phyloP scores from a whole-genome alignment of 148 eudicot species.

The Camellia sinensis region DNA sequence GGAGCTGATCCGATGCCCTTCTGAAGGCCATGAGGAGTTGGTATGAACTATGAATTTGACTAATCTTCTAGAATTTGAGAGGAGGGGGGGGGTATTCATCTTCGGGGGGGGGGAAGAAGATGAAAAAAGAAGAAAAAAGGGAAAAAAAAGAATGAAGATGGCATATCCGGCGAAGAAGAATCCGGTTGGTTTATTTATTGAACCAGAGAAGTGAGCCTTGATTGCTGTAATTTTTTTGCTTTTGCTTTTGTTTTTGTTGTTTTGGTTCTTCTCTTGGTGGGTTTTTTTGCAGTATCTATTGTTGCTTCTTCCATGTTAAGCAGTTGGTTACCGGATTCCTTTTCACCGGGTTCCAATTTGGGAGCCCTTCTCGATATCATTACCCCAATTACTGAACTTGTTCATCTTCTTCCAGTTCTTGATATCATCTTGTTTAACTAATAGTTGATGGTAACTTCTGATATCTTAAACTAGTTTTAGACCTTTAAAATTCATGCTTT shows the following conservation, averaged over 20 bases:
- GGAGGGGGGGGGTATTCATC: too few relatives aligned
- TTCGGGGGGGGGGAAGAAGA: too few relatives aligned
- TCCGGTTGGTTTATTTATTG: constrained; percentile 40
- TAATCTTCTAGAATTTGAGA: constrained; percentile 10
- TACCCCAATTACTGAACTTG: not conserved
- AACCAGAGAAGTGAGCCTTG: constrained; percentile 12
- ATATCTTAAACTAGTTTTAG: too few relatives aligned
- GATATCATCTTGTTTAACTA: not conserved
- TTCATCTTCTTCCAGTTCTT: not conserved
- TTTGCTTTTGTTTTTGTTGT: constrained; percentile 14
- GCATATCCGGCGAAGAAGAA: constrained; percentile 52
- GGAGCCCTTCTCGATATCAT: constrained; percentile 23
- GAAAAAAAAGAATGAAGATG: not conserved
- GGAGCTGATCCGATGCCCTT: constrained; percentile 81
- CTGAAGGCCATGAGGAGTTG: constrained; percentile 66
- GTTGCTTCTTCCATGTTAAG: constrained; percentile 26
- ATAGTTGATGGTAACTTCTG: not conserved
- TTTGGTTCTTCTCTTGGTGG: constrained; percentile 4
- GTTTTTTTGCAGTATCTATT: constrained; percentile 20
- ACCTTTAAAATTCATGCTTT: not conserved
- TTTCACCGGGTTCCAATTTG: constrained; percentile 52
- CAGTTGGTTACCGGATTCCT: constrained; percentile 52
- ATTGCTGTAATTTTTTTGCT: constrained; percentile 12
- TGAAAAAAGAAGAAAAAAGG: not conserved
- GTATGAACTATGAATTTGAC: constrained; percentile 21